Evolutionary conservation across 805 yeast genomes (phyloP), one percentile per base, ranked within the genome.

Genomic region (Candida krabiensis): DNA sequence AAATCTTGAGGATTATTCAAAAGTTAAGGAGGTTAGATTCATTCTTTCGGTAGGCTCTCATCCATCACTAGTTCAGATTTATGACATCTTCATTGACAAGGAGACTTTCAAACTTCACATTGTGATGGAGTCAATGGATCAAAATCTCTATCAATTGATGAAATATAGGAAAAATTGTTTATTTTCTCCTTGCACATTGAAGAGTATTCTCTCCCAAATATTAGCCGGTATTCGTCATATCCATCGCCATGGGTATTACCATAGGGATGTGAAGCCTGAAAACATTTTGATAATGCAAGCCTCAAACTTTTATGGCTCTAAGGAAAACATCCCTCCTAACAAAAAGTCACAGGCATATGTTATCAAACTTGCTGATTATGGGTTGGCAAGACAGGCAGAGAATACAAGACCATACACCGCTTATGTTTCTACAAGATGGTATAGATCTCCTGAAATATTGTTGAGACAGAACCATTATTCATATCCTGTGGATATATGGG

Each of bases 261-360:
- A 91, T 60, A 75, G 99, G 40, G 99, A 91, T 67, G 73, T 91
- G 33, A 91, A 91, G 61, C 98, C 99, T 0, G 97, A 91, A 55
- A 91, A 91, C 61, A 83, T 91, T 18, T 72, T 91, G 49, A 77
- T 90, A 4, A 70, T 80, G 25, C 78, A 81, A 16, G 63, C 83
- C 5, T 60, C 64, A 27, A 70, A 70, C 34, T 83, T 73, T 52
- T 83, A 75, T 57, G 75, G 76, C 2, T 48, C 62, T 9, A 60
- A 53, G 33, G 51, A 58, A 17, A 43, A 40, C 15, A 57, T 75
- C 14, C 81, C 81, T 47, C 29, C 52, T 43, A 60, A 63, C 58
- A 58, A 66, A 46, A 49, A 53, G 9, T 45, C 55, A 25, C 73
- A 73, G 43, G 60, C 66, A 17, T 86, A 80, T 50, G 73, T 84